A percentile compares a stretch with the other conserved stretches of the same genome.
These are phyloP conservation scores for Leptomonas pyrrhocoris DNA, from an alignment of 208 protist species.

Conservation along the genomic window DNA sequence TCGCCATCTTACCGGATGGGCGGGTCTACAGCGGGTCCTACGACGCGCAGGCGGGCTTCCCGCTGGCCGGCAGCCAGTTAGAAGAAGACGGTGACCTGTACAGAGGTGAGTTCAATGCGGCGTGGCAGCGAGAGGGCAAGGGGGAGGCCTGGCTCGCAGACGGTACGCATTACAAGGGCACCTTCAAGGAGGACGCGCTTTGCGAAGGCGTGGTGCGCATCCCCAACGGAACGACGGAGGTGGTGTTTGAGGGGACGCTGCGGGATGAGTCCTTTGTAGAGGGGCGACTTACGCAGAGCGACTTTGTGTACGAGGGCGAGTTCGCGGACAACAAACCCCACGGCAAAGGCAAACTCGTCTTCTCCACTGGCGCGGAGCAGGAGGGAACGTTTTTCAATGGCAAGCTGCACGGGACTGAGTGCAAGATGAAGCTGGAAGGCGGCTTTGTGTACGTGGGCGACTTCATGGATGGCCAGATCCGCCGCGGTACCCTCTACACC, in stretches of 20 bases:
- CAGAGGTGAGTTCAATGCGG: slow-evolving; percentile 77
- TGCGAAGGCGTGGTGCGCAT: slow-evolving; percentile 86
- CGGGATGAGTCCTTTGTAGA: slow-evolving; percentile 81
- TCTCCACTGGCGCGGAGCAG: slow-evolving; percentile 79
- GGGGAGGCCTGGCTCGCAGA: slow-evolving; percentile 89
- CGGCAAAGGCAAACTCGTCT: slow-evolving; percentile 75
- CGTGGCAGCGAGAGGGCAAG: slow-evolving; percentile 86
- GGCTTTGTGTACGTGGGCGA: slow-evolving; percentile 91
- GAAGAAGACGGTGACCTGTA: slow-evolving; percentile 92
- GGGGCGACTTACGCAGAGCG: slow-evolving; percentile 76
- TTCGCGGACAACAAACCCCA: slow-evolving; percentile 86
- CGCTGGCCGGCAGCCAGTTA: slow-evolving; percentile 72
- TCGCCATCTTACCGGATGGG: slow-evolving; percentile 73
- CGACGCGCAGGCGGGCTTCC: slow-evolving; percentile 61
- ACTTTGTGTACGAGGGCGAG: slow-evolving; percentile 88
- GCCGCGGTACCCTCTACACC: slow-evolving; percentile 83
- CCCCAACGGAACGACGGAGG: slow-evolving; percentile 81
- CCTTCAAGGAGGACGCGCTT: slow-evolving; percentile 80
- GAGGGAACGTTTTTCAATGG: slow-evolving; percentile 89
- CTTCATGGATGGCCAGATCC: slow-evolving; percentile 84
- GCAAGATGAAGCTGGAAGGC: slow-evolving; percentile 91
- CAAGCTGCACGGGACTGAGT: slow-evolving; percentile 82
- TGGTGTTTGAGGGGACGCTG: slow-evolving; percentile 84
- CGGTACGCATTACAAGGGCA: slow-evolving; percentile 84
- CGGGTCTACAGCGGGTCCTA: slow-evolving; percentile 80